A percentile compares a stretch with the other conserved stretches of the same genome.
Conservation (phyloP, 140 eudicot species). For the Senecio squalidus region DNA sequence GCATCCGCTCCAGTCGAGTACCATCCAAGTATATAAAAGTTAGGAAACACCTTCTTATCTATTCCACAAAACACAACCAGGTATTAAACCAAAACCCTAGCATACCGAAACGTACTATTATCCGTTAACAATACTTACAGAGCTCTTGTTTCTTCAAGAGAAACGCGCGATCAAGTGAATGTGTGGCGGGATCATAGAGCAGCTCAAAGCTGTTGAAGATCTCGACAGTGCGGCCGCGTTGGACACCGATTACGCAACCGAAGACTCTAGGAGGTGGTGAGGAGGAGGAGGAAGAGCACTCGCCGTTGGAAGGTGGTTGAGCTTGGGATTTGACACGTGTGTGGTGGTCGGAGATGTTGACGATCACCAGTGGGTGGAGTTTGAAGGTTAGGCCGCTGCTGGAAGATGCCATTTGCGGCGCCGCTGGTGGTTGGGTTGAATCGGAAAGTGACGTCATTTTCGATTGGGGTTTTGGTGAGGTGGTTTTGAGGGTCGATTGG, state of each 20-base stretch:
- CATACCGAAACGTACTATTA: too few relatives aligned
- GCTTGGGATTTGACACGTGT: slow-evolving; percentile 82
- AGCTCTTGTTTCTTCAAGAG: slow-evolving; percentile 90
- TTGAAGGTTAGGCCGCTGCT: slow-evolving; percentile 90
- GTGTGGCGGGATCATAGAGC: slow-evolving; percentile 53
- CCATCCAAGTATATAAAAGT: slow-evolving; percentile 94
- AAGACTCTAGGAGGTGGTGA: slow-evolving; percentile 54
- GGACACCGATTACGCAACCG: slow-evolving; percentile 93
- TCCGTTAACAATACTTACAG: too few relatives aligned
- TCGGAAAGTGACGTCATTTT: slow-evolving; percentile 12
- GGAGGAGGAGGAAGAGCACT: slow-evolving; percentile 21
- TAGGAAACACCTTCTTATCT: slow-evolving; percentile 96
- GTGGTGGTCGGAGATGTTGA: slow-evolving; percentile 91
- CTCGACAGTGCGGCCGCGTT: slow-evolving; percentile 92
- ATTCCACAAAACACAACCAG: slow-evolving; percentile 18
- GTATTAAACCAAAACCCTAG: background rate
- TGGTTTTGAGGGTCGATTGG: background rate
- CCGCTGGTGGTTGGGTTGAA: background rate
- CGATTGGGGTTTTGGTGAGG: background rate
- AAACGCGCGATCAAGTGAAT: slow-evolving; percentile 80
- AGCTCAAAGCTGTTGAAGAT: slow-evolving; percentile 96
- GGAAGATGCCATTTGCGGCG: slow-evolving; percentile 58
- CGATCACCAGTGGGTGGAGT: slow-evolving; percentile 90
- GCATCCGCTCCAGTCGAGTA: slow-evolving; percentile 96
- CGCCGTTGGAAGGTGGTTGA: slow-evolving; percentile 38